Percentiles rank a stretch among this genome's conserved stretches.
Evolutionary conservation across 2,329 filamentous ascomycete genomes (phyloP).

Genomic region (Elsinoe perseae): DNA sequence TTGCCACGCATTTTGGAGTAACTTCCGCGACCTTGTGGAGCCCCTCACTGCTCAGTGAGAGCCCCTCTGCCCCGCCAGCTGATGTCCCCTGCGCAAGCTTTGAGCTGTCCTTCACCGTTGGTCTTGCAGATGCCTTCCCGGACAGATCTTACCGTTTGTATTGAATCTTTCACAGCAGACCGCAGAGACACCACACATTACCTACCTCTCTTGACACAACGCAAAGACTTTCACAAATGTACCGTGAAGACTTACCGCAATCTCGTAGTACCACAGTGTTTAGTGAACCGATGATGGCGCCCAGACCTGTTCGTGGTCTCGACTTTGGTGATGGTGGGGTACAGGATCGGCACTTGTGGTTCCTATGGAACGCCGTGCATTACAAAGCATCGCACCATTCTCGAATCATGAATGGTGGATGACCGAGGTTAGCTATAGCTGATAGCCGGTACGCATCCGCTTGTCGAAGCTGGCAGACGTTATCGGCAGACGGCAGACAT

Average conservation of each 20-base stretch:
- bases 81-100: slow-evolving; percentile 1
- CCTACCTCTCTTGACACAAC: background rate
- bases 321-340: slow-evolving; percentile 7
- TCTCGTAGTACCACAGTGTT: background rate
- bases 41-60: slow-evolving; percentile 1
- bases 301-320: slow-evolving; percentile 2
- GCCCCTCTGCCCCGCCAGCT: slow-evolving; percentile 10
- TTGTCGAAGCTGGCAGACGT: background rate
- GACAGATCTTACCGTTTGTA: slow-evolving; percentile 1
- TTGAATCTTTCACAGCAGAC: background rate
- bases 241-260: background rate
- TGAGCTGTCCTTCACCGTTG: background rate
- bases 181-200: background rate
- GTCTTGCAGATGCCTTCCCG: background rate
- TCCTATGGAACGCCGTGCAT: background rate
- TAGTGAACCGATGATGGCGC: slow-evolving; percentile 3
- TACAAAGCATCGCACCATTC: background rate
- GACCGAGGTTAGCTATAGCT: slow-evolving; percentile 1
- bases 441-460: slow-evolving; percentile 6
- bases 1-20: slow-evolving; percentile 11
- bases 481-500: background rate
- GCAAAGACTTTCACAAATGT: background rate
- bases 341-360: slow-evolving; percentile 6
- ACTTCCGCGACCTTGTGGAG: slow-evolving; percentile 7
- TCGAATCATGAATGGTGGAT: background rate